These are phyloP conservation scores for Fraxinus velutina DNA, from an alignment of 305 asterid genomes.

Conservation along the genomic window DNA sequence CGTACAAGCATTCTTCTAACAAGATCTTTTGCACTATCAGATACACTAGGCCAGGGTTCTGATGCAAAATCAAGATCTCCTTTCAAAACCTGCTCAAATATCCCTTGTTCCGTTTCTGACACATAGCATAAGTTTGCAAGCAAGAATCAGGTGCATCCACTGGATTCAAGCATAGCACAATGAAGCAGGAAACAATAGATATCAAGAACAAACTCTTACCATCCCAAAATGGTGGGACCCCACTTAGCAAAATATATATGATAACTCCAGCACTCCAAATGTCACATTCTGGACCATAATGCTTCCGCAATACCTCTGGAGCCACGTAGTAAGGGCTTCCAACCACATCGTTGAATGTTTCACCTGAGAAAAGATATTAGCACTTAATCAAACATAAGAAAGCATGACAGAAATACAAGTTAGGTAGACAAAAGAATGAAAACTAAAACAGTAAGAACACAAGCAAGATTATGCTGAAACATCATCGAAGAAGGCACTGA, in stretches of 20 bases:
- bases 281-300: constrained; percentile 80
- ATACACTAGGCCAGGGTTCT: constrained; percentile 83
- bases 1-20: constrained; percentile 66
- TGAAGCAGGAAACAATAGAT: neutral
- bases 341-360: constrained; percentile 64
- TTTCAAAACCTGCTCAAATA: constrained; percentile 68
- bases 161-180: neutral
- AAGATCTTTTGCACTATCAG: constrained; percentile 76
- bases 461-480: constrained; percentile 2
- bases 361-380: constrained; percentile 42
- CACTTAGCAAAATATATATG: constrained; percentile 71
- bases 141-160: neutral
- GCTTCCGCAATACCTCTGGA: constrained; percentile 75
- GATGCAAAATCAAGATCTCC: constrained; percentile 76
- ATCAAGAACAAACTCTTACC: constrained; percentile 36
- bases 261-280: constrained; percentile 97
- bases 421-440: neutral
- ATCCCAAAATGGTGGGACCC: constrained; percentile 93
- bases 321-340: constrained; percentile 95
- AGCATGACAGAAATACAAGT: neutral
- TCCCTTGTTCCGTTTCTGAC: constrained; percentile 78
- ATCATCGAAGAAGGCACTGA: neutral
- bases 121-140: constrained; percentile 15
- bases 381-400: constrained; percentile 11
- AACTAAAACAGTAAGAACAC: neutral